Evolutionary conservation across 768 basidiomycete genomes (phyloP), one percentile per base, ranked within the genome.

Genomic region (Dictyophora rubrovolvata): DNA sequence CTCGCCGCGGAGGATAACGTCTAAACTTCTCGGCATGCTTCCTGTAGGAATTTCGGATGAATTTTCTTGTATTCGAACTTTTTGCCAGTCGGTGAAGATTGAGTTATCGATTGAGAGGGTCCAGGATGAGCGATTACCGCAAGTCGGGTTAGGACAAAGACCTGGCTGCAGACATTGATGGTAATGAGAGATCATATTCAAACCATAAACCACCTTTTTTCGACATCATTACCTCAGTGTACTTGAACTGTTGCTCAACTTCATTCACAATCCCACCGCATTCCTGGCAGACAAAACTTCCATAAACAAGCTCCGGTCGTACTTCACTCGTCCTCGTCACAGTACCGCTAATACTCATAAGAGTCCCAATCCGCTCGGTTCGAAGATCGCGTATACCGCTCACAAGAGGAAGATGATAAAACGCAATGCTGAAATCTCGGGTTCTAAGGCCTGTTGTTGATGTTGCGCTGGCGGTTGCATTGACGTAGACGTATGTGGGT

Each of bases 191-290:
- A 12, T 28, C 53, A 47, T 21, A 64, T 72, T 34, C 2, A 22
- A 20, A 16, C 20, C 12, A 2, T 18, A 56, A n/a, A n/a, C n/a
- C n/a, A n/a, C n/a, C n/a, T n/a, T 1, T 12, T 33, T 12, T 12
- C 1, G 53, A 46, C 55, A 20, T 18, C 55, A 67, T 53, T 64
- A 93, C 93, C 77, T 98, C 96, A 18, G 96, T 99, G 69, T 97
- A 98, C 69, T 97, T 99, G 81, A 99, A 99, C 69, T 99, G 96
- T 69, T 99, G 96, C 69, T 99, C 96, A 52, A 99, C 85, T 67
- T 97, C 95, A 56, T 87, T 82, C 22, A 97, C 86, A 11, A 87
- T 75, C 33, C 88, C 90, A 50, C 82, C 80, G 68, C 96, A 99
- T 48, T 86, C 80, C 70, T 91, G 87, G 65, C 96, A 99, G 51